Evolutionary conservation across 306 rosid species (phyloP).

Genomic region (Fagus sylvatica): DNA sequence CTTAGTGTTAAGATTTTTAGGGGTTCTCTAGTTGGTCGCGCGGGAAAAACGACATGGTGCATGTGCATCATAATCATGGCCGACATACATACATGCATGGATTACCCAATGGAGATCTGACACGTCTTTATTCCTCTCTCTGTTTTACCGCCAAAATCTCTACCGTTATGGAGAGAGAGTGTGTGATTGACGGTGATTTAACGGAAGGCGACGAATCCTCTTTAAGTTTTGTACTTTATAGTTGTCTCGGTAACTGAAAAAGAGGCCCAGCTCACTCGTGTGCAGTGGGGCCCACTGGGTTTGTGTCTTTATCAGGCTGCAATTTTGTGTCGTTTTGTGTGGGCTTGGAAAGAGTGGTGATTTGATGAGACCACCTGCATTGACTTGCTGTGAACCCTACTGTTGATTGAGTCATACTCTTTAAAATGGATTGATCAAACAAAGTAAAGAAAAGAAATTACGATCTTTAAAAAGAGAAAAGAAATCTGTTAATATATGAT

Average conservation of each 20-base stretch:
- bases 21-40: slow-evolving; percentile 32
- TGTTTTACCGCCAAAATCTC: slow-evolving; percentile 55
- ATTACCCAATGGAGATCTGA: not conserved
- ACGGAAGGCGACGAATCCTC: not conserved
- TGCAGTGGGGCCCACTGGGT: not conserved
- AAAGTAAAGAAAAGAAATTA: too few relatives aligned
- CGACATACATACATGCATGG: slow-evolving; percentile 31
- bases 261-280: not conserved
- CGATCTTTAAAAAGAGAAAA: too few relatives aligned
- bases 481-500: too few relatives aligned
- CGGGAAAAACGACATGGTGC: slow-evolving; percentile 50
- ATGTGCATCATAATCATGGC: slow-evolving; percentile 11
- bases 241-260: not conserved
- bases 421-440: too few relatives aligned
- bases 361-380: not conserved
- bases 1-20: not conserved
- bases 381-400: not conserved
- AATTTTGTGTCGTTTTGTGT: not conserved
- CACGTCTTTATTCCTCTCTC: slow-evolving; percentile 15
- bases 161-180: slow-evolving; percentile 32
- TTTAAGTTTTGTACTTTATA: too few relatives aligned
- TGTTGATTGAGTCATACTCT: too few relatives aligned
- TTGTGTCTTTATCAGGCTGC: not conserved
- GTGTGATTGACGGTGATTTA: not conserved
- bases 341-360: not conserved